Conservation (phyloP, 257 asterid species). For the Jaltomata sinuosa region DNA sequence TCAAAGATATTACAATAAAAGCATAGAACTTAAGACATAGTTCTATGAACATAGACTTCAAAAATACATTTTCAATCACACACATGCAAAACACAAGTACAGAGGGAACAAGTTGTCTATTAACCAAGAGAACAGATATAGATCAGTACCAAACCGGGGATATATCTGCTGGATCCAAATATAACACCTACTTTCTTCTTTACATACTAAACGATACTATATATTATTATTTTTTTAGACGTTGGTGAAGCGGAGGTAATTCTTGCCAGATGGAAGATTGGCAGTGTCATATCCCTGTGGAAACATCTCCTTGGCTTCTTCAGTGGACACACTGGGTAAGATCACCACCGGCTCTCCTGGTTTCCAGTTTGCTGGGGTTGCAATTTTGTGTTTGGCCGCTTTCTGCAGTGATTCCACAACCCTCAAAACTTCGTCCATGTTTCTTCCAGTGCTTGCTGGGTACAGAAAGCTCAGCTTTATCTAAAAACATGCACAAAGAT, state of each 20-base stretch:
- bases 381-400: slow-evolving; percentile 53
- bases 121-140: too few species aligned
- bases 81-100: too few species aligned
- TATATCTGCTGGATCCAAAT: not conserved
- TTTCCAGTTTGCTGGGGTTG: slow-evolving; percentile 86
- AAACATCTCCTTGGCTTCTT: slow-evolving; percentile 56
- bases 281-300: slow-evolving; percentile 47
- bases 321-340: slow-evolving; percentile 37
- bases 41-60: too few species aligned
- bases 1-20: too few species aligned
- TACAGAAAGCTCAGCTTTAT: slow-evolving; percentile 72
- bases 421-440: slow-evolving; percentile 87
- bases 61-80: too few species aligned
- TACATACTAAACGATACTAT: not conserved
- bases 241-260: slow-evolving; percentile 54
- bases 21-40: too few species aligned
- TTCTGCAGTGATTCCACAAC: slow-evolving; percentile 51
- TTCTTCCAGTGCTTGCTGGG: slow-evolving; percentile 77
- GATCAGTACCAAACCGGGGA: too few species aligned
- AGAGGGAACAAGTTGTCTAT: too few species aligned
- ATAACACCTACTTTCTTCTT: not conserved
- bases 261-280: slow-evolving; percentile 60
- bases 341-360: slow-evolving; percentile 59
- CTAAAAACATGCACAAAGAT: slow-evolving; percentile 4
- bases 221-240: not conserved